Percentiles rank a stretch among this genome's conserved stretches.
Evolutionary conservation across 768 basidiomycete species (phyloP).

Genomic region (Tulasnella sp.): DNA sequence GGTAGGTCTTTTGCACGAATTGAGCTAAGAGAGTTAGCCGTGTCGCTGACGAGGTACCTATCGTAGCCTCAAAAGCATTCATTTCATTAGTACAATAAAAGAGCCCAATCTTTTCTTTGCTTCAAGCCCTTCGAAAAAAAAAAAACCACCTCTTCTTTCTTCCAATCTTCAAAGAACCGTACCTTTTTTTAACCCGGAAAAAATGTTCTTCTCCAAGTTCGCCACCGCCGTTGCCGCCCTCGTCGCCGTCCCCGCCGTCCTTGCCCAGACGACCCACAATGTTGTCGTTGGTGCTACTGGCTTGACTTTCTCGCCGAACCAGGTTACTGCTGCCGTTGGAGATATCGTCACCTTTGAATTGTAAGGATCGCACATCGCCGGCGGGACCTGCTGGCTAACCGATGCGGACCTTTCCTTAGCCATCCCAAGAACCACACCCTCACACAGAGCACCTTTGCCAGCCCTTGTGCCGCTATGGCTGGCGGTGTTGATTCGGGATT

Average conservation of each 20-base stretch:
- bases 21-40: not conserved
- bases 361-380: constrained; percentile 36
- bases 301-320: constrained; percentile 42
- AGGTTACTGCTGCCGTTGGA: constrained; percentile 38
- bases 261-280: constrained; percentile 11
- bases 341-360: constrained; percentile 46
- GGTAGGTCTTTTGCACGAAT: not conserved
- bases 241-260: not conserved
- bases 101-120: not conserved
- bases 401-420: not conserved
- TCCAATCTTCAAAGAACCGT: not conserved
- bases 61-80: not conserved
- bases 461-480: constrained; percentile 13
- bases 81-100: not conserved
- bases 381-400: not conserved
- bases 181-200: not conserved
- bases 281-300: constrained; percentile 16
- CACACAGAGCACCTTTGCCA: constrained; percentile 43
- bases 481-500: constrained; percentile 19
- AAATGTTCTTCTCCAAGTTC: constrained; percentile 8
- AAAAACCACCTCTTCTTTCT: not conserved
- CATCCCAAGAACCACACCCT: constrained; percentile 29
- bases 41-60: not conserved
- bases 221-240: not conserved
- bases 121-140: not conserved